Evolutionary conservation across 192 early-diverging fungal genomes (phyloP), one percentile per base, ranked within the genome.

Genomic region (Ambispora gerdemannii): DNA sequence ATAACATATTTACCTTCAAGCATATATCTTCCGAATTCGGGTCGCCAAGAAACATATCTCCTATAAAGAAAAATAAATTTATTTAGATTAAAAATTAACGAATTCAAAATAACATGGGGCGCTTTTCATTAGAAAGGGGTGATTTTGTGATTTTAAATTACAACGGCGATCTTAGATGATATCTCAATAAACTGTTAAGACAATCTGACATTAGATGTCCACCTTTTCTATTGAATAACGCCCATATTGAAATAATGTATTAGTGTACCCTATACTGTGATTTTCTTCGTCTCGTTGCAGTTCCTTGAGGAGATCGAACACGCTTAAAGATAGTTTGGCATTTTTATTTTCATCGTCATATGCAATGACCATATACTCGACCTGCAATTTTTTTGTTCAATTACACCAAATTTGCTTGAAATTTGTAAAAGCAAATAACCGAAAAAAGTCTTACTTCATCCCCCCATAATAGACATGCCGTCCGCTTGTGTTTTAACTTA

Each of bases 1-100:
- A 50, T n/a, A 24, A 35, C 7, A n/a, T 43, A 19, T 47, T 56
- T 80, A 81, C 84, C 86, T 82, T 98, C 96, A 71, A 97, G 79
- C 97, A 99, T 99, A 81, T 90, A 99, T 30, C 93, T 84, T 19
- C 92, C 97, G 77, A 94, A 99, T 76, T 99, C 97, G 34, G 95
- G 95, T 72, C 92, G 86, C 95, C 96, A 99, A 27, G 92, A 88
- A 15, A 90, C 76, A 7, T 73, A 50, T 27, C 75, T 43, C 25
- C 88, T 88, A 63, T 20, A 47, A 4, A 25, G 24, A 34, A 1
- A 73, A 69, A 74, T 78, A 78, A 71, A 74, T 76, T 27, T 81
- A 87, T 70, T 83, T n/a, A n/a, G n/a, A n/a, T n/a, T n/a, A n/a
- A n/a, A n/a, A n/a, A n/a, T n/a, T n/a, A n/a, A n/a, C n/a, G n/a